Evolutionary conservation across 2,329 filamentous ascomycete genomes (phyloP).

Genomic region (Curvularia sp.): DNA sequence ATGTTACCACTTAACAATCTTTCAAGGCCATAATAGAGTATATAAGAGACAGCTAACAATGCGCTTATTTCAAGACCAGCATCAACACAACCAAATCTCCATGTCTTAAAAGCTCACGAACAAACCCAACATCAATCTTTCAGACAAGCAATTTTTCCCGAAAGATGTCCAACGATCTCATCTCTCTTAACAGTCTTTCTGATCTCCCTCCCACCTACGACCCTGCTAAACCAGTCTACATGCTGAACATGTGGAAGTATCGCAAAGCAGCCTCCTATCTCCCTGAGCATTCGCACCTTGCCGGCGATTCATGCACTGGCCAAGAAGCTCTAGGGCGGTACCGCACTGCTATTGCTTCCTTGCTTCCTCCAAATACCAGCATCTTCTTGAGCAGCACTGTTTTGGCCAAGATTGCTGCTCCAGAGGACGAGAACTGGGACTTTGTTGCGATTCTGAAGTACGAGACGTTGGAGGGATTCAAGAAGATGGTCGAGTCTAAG

Average conservation of each 20-base stretch:
- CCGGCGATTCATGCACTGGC: conserved; percentile 19
- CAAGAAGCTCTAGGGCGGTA: conserved; percentile 23
- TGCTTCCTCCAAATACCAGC: conserved; percentile 13
- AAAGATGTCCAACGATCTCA: background rate
- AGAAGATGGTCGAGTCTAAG: background rate
- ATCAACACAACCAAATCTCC: background rate
- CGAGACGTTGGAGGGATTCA: background rate
- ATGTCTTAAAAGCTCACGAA: background rate
- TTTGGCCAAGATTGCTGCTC: background rate
- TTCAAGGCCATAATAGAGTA: background rate
- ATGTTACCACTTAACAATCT: background rate
- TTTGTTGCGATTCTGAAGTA: conserved; percentile 1
- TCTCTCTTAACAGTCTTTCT: background rate
- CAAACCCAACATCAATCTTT: background rate
- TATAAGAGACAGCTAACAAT: background rate
- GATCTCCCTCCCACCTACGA: conserved; percentile 8
- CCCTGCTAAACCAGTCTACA: conserved; percentile 25
- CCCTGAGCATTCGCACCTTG: conserved; percentile 10
- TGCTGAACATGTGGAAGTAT: conserved; percentile 29
- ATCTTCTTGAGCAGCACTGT: conserved; percentile 10
- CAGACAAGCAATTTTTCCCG: background rate
- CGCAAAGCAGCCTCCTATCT: conserved; percentile 7
- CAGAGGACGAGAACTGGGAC: background rate
- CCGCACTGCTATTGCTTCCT: conserved; percentile 10
- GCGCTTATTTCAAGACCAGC: too few relatives aligned